phyloP scores from a whole-genome alignment of 768 basidiomycete genomes.

The Mycena sanguinolenta region DNA sequence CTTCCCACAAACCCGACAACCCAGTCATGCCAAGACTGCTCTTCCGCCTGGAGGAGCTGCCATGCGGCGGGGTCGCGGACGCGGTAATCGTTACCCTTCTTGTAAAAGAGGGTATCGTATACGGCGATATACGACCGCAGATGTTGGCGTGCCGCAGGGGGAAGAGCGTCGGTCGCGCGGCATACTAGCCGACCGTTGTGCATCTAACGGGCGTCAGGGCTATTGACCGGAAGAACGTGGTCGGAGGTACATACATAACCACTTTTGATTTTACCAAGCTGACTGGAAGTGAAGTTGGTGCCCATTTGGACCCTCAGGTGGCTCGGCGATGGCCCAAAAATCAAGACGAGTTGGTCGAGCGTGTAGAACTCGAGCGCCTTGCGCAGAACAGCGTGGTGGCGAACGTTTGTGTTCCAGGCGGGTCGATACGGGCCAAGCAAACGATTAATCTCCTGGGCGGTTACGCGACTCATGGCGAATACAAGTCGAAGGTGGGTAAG shows the following conservation, averaged over 20 bases:
- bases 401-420: conserved; percentile 4
- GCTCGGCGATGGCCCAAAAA: background rate
- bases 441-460: background rate
- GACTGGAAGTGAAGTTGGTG: background rate
- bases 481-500: background rate
- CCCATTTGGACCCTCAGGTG: background rate
- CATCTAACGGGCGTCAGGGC: no score
- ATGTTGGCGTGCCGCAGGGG: no score
- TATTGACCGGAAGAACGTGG: no score
- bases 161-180: no score
- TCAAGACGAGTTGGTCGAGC: background rate
- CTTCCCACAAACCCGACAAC: no score
- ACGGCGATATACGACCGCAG: no score
- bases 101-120: no score
- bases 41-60: no score
- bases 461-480: background rate
- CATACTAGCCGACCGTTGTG: no score
- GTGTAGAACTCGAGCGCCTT: background rate
- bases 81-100: no score
- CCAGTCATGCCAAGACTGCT: no score
- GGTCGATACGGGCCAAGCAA: conserved; percentile 7
- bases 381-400: conserved; percentile 1
- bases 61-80: no score
- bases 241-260: background rate
- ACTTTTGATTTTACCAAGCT: background rate